Conservation (phyloP, 1,139 yeast species). For the Suhomyces kunorum region DNA sequence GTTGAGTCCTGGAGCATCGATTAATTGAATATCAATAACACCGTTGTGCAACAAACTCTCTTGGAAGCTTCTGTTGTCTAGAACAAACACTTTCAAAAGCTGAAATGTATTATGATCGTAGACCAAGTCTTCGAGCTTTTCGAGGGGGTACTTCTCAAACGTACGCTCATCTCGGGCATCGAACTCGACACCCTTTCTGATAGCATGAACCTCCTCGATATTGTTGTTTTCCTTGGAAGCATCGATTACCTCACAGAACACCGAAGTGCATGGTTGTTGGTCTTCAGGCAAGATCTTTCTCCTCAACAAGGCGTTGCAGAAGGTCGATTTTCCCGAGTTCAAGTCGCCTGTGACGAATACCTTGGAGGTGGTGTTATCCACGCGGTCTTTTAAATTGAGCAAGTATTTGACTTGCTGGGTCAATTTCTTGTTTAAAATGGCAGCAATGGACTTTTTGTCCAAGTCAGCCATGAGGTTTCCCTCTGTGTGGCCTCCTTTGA, state of each 20-base stretch:
- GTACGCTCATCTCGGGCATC: conserved; percentile 64
- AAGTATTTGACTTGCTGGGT: conserved; percentile 66
- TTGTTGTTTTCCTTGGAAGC: conserved; percentile 68
- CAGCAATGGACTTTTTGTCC: conserved; percentile 66
- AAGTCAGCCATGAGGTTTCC: conserved; percentile 48
- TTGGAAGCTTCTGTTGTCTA: conserved; percentile 69
- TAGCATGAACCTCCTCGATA: conserved; percentile 91
- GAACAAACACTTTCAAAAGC: conserved; percentile 76
- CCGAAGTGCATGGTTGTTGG: conserved; percentile 97
- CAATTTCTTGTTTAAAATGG: conserved; percentile 64
- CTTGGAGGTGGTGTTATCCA: conserved; percentile 89
- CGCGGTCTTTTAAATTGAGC: conserved; percentile 72
- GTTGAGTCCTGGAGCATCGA: conserved; percentile 97
- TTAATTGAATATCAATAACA: conserved; percentile 84
- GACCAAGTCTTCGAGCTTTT: conserved; percentile 68
- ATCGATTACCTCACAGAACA: conserved; percentile 92
- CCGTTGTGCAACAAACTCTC: conserved; percentile 84
- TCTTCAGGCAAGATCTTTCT: conserved; percentile 86
- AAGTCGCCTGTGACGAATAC: conserved; percentile 96
- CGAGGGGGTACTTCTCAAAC: conserved; percentile 55
- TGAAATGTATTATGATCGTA: conserved; percentile 71
- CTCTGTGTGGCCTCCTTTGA: conserved; percentile 57
- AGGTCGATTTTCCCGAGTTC: conserved; percentile 94
- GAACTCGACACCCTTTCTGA: conserved; percentile 63
- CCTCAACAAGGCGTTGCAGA: conserved; percentile 86